Percentiles rank a stretch among this genome's conserved stretches.
These are phyloP conservation scores for Boechera stricta DNA, from an alignment of 345 rosid species.

Conservation along the genomic window DNA sequence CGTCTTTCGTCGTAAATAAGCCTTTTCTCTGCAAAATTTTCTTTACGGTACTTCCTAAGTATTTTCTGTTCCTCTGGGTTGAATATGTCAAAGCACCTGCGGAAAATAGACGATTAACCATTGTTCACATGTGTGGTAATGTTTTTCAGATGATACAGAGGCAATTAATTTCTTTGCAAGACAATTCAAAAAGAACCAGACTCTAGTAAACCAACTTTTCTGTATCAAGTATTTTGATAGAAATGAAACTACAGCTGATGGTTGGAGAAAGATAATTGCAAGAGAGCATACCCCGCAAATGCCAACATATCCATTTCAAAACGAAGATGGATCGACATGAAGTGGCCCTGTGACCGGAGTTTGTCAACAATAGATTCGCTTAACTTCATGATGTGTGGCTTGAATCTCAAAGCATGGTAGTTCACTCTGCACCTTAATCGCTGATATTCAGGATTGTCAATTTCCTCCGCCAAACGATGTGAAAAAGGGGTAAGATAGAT, in stretches of 20 bases:
- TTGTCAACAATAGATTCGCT: conserved; percentile 92
- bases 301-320: conserved; percentile 99
- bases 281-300: conserved; percentile 86
- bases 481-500: conserved; percentile 97
- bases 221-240: conserved; percentile 5
- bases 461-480: conserved; percentile 98
- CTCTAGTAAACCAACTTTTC: background rate
- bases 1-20: conserved; percentile 76
- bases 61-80: conserved; percentile 70
- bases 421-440: conserved; percentile 98
- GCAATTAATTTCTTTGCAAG: conserved; percentile 22
- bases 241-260: conserved; percentile 25
- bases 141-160: conserved; percentile 27
- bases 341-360: conserved; percentile 95
- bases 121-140: conserved; percentile 10
- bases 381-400: conserved; percentile 91
- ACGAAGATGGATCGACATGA: conserved; percentile 99
- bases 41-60: conserved; percentile 79
- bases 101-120: conserved; percentile 6
- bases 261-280: conserved; percentile 19
- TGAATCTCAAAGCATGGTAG: conserved; percentile 94
- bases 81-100: conserved; percentile 95
- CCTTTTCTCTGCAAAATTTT: conserved; percentile 78
- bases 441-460: conserved; percentile 88
- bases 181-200: conserved; percentile 11